Evolutionary conservation across 2,329 filamentous ascomycete species (phyloP), one percentile per base, ranked within the genome.

Genomic region (Epichloe bromicola): DNA sequence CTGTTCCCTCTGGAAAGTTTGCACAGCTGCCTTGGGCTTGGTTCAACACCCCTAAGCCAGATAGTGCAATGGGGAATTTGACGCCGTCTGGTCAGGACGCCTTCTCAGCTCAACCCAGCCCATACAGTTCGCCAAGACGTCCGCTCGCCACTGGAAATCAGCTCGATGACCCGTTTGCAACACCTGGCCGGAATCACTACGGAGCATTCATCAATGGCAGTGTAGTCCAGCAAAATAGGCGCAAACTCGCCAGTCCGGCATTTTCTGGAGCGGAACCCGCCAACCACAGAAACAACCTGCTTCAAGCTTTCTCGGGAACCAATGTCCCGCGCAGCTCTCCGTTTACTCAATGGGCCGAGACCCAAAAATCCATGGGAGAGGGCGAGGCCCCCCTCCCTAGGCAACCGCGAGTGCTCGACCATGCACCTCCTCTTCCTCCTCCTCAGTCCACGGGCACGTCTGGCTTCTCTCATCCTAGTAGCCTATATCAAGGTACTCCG

Each of bases 1-100:
- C 63, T 6, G 56, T 61, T 26, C 57, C 59, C 5, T 60, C 61
- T 15, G 63, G 61, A 33, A 66, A 62, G 46, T 67, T 67, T 52
- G 61, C 63, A 23, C 62, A 62, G 46, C 64, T 78, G 37, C 75
- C 76, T 2, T 79, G 76, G 76, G 66, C 67, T 15, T 75, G 74
- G 64, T 74, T 77, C 51, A 63, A 67, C 39, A 67, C 62, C 0
- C 66, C 66, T 0, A 66, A 61, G 23, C 67, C 67, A 36, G 52
- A 55, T 5, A 56, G 57, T 30, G 56, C 60, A 11, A 56, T 43
- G 14, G 51, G 42, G 1, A 51, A 52, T 4, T 56, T 57, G 20
- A 55, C 58, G 40, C 39, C 48, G 6, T 50, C 33, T 36, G 59
- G 55, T 5, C 57, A 58, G 45, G 57, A 59, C 19, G 61, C 61